Conservation (phyloP, 2,329 filamentous ascomycete species). For the Sarocladium kiliense region DNA sequence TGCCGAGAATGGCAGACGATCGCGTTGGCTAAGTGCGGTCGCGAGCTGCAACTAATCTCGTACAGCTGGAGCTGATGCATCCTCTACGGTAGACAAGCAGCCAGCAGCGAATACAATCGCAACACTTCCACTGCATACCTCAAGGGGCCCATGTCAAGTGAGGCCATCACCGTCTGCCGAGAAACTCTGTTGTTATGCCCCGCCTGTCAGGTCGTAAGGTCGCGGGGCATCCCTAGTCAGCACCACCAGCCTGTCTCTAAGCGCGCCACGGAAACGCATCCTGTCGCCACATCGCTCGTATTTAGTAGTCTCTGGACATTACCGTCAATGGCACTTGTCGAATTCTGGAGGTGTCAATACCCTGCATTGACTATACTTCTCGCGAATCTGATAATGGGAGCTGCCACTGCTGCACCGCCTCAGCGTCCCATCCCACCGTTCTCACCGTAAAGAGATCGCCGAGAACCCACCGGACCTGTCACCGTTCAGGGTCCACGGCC, state of each 20-base stretch:
- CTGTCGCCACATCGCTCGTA: constrained; percentile 6
- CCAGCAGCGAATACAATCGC: not conserved
- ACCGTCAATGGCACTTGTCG: not conserved
- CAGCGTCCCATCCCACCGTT: constrained; percentile 8
- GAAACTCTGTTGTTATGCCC: constrained; percentile 4
- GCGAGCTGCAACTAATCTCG: not conserved
- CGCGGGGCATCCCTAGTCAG: not conserved
- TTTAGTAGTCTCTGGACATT: not conserved
- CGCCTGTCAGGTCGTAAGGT: constrained; percentile 4
- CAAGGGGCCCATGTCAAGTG: not conserved
- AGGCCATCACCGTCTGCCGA: constrained; percentile 8
- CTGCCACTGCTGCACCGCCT: constrained; percentile 8
- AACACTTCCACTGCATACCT: not conserved
- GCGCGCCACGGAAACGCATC: not conserved
- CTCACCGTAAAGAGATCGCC: constrained; percentile 9
- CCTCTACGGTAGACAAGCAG: not conserved
- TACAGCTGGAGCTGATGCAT: not conserved
- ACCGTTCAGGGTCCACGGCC: constrained; percentile 8
- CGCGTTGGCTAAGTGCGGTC: not conserved
- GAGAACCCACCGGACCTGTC: not conserved
- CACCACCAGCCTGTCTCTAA: not conserved
- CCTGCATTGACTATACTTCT: not conserved
- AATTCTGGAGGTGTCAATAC: not conserved
- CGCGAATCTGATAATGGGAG: not conserved
- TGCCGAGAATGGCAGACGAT: constrained; percentile 9